These are phyloP conservation scores for Ophiostoma montium DNA, from an alignment of 2,329 filamentous ascomycete genomes.

Conservation along the genomic window DNA sequence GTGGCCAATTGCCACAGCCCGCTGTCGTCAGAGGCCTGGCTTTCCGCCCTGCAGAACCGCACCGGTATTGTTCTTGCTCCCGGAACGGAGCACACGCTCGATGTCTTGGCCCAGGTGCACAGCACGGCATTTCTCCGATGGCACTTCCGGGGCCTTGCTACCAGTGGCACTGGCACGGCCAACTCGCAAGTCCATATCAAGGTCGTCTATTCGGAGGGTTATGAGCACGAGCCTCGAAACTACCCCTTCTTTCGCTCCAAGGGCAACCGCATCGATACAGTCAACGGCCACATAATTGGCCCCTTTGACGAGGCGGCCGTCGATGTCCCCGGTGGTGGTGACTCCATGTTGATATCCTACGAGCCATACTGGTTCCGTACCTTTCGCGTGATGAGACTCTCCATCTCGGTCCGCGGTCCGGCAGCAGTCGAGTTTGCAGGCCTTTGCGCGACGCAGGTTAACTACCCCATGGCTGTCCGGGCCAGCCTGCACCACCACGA, in stretches of 20 bases:
- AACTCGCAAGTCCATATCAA: slow-evolving; percentile 12
- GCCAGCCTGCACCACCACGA: slow-evolving; percentile 12
- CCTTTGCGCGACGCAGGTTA: slow-evolving; percentile 20
- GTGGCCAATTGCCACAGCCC: slow-evolving; percentile 15
- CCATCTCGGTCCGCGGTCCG: slow-evolving; percentile 15
- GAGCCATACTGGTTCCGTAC: slow-evolving; percentile 29
- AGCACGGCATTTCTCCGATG: slow-evolving; percentile 18
- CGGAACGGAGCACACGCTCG: slow-evolving; percentile 14
- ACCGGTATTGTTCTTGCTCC: neutral
- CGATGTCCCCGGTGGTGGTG: slow-evolving; percentile 10
- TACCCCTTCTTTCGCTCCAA: slow-evolving; percentile 27
- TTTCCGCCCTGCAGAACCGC: neutral
- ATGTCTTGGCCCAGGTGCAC: slow-evolving; percentile 17
- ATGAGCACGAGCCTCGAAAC: slow-evolving; percentile 20
- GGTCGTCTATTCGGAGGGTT: slow-evolving; percentile 21
- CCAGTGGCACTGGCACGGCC: neutral
- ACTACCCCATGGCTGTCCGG: slow-evolving; percentile 23
- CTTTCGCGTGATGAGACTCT: slow-evolving; percentile 22
- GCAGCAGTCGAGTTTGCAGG: slow-evolving; percentile 13
- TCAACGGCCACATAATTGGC: slow-evolving; percentile 17
- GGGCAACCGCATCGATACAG: slow-evolving; percentile 21
- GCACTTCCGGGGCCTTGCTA: slow-evolving; percentile 4
- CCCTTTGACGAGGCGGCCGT: slow-evolving; percentile 22
- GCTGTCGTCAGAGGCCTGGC: slow-evolving; percentile 3
- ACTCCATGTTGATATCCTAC: slow-evolving; percentile 15